A percentile compares a stretch with the other conserved stretches of the same genome.
phyloP scores from a whole-genome alignment of 2,329 filamentous ascomycete species.

The Pseudonectria buxi region DNA sequence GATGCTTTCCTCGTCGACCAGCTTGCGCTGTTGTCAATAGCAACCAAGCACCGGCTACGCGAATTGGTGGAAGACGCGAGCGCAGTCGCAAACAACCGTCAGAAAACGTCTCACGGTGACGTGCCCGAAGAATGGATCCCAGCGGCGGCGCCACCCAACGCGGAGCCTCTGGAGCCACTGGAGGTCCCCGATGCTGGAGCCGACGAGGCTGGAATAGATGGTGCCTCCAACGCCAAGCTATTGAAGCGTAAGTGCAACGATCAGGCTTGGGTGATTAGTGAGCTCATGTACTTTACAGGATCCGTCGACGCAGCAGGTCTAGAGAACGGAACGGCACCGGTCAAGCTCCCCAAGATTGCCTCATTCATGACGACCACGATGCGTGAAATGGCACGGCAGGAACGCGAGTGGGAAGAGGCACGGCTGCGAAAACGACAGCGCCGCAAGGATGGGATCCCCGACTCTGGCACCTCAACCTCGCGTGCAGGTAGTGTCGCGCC shows the following conservation, averaged over 20 bases:
- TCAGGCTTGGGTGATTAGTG: constrained; percentile 1
- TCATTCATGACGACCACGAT: constrained; percentile 48
- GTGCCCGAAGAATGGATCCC: constrained; percentile 71
- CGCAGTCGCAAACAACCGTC: constrained; percentile 62
- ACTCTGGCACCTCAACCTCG: constrained; percentile 40
- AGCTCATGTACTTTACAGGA: constrained; percentile 29
- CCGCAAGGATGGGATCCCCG: constrained; percentile 51
- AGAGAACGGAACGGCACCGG: constrained; percentile 36
- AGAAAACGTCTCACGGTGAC: constrained; percentile 71
- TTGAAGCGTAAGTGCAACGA: constrained; percentile 49
- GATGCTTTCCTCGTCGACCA: constrained; percentile 76
- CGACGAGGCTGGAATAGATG: constrained; percentile 30
- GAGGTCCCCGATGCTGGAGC: constrained; percentile 9
- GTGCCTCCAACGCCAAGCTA: constrained; percentile 46
- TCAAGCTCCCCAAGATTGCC: constrained; percentile 42
- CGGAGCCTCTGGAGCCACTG: constrained; percentile 28
- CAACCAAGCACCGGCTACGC: constrained; percentile 71
- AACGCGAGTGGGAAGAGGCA: constrained; percentile 66
- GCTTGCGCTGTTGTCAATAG: constrained; percentile 73
- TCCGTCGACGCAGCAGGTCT: constrained; percentile 29
- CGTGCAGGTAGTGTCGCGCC: constrained; percentile 52
- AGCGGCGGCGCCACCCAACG: constrained; percentile 52
- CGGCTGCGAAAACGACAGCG: constrained; percentile 61
- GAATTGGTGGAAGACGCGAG: constrained; percentile 72
- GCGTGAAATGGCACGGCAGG: constrained; percentile 56